A percentile compares a stretch with the other conserved stretches of the same genome.
phyloP scores from a whole-genome alignment of 352 stramenopile species.

The Sclerospora graminicola region DNA sequence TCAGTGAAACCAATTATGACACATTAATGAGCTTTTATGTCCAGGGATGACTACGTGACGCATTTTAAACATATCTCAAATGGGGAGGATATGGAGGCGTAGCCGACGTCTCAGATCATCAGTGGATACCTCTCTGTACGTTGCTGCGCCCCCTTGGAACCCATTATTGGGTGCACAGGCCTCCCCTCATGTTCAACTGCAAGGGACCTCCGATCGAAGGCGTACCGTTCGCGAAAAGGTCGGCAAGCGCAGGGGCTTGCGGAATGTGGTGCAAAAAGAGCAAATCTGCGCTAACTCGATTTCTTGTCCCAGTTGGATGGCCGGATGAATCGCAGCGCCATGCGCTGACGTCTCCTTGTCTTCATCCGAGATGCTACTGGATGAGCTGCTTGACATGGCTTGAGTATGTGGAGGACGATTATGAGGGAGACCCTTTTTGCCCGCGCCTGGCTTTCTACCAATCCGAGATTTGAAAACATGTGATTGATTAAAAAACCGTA shows the following conservation, averaged over 20 bases:
- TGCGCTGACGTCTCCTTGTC: constrained; percentile 13
- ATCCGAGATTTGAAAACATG: not conserved
- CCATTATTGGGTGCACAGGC: constrained; percentile 4
- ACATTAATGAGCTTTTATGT: constrained; percentile 11
- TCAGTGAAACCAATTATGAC: constrained; percentile 10
- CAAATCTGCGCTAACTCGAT: constrained; percentile 62
- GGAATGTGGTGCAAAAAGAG: constrained; percentile 71
- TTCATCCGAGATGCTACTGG: constrained; percentile 30
- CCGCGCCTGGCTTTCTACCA: not conserved
- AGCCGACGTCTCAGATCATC: constrained; percentile 3
- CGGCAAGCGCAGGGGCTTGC: constrained; percentile 53
- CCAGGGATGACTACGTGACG: constrained; percentile 1
- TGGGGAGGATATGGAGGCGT: constrained; percentile 6
- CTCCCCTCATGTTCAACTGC: not conserved
- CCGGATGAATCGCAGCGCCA: constrained; percentile 5
- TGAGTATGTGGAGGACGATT: constrained; percentile 18
- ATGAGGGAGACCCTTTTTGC: constrained; percentile 7
- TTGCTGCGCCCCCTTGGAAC: constrained; percentile 2
- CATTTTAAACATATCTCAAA: constrained; percentile 23
- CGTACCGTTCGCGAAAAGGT: constrained; percentile 67
- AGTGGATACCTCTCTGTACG: not conserved
- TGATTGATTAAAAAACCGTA: not conserved
- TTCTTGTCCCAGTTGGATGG: constrained; percentile 21
- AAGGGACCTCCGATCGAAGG: constrained; percentile 1
- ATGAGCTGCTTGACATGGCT: constrained; percentile 37